phyloP scores from a whole-genome alignment of 805 yeast species.

The Metschnikowia koreensis region DNA sequence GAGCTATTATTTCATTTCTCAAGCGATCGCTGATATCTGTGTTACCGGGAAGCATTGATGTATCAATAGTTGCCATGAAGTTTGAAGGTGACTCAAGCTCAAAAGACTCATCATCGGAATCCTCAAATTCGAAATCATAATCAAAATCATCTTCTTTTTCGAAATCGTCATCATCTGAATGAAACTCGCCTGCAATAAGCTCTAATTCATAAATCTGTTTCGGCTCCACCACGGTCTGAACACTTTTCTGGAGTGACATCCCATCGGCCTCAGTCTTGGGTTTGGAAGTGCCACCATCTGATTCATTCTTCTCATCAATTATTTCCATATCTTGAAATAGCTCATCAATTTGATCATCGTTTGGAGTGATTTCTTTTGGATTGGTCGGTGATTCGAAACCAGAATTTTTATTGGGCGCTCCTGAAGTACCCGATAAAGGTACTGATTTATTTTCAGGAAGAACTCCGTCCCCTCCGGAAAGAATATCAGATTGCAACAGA shows the following conservation, averaged over 20 bases:
- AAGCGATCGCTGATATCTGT: slow-evolving; percentile 25
- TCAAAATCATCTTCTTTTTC: slow-evolving; percentile 1
- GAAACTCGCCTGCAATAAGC: slow-evolving; percentile 50
- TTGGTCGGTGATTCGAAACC: not conserved
- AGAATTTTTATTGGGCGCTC: not conserved
- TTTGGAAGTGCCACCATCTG: not conserved
- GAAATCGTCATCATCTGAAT: not conserved
- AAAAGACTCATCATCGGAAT: slow-evolving; percentile 34
- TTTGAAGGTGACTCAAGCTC: slow-evolving; percentile 30
- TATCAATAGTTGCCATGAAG: slow-evolving; percentile 28
- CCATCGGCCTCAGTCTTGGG: not conserved
- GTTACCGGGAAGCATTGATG: slow-evolving; percentile 11
- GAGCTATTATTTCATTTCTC: slow-evolving; percentile 40
- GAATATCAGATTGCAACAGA: not conserved
- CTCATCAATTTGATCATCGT: slow-evolving; percentile 26
- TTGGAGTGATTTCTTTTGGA: not conserved
- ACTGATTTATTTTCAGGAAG: not conserved
- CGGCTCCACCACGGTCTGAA: not conserved
- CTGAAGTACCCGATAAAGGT: too few species aligned
- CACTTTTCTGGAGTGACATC: not conserved
- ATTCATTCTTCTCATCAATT: slow-evolving; percentile 3
- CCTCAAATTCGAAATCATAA: slow-evolving; percentile 12
- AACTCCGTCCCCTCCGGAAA: not conserved
- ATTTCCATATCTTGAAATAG: slow-evolving; percentile 38
- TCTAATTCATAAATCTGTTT: slow-evolving; percentile 50